Conservation (phyloP, 257 asterid genomes). For the Solanum raphanifolium region DNA sequence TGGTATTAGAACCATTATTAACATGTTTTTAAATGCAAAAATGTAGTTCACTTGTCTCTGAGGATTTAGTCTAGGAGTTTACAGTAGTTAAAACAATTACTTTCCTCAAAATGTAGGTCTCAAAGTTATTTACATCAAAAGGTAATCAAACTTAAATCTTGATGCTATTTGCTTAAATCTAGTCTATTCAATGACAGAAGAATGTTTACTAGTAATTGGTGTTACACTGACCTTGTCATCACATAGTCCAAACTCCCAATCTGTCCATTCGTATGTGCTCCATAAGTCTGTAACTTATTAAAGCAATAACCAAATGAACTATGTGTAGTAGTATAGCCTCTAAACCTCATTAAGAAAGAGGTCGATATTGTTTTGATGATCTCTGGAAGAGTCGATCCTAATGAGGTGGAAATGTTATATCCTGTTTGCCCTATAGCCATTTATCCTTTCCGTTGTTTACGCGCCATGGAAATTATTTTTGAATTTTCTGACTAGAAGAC, state of each 20-base stretch:
- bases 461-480: not conserved
- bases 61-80: not conserved
- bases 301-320: not conserved
- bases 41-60: not conserved
- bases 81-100: not conserved
- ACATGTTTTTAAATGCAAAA: not conserved
- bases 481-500: not conserved
- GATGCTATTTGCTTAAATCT: not conserved
- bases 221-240: not conserved
- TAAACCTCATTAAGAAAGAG: not conserved
- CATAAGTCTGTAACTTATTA: not conserved
- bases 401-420: not conserved
- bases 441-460: not conserved
- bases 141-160: not conserved
- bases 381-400: not conserved
- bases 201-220: not conserved
- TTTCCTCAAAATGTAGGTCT: not conserved
- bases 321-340: not conserved
- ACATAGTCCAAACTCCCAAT: not conserved
- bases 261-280: not conserved
- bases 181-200: not conserved
- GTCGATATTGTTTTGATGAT: not conserved
- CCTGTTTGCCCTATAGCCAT: not conserved
- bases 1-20: not conserved
- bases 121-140: not conserved